phyloP scores from a whole-genome alignment of 352 stramenopile genomes.

The Phytopythium kandeliae region DNA sequence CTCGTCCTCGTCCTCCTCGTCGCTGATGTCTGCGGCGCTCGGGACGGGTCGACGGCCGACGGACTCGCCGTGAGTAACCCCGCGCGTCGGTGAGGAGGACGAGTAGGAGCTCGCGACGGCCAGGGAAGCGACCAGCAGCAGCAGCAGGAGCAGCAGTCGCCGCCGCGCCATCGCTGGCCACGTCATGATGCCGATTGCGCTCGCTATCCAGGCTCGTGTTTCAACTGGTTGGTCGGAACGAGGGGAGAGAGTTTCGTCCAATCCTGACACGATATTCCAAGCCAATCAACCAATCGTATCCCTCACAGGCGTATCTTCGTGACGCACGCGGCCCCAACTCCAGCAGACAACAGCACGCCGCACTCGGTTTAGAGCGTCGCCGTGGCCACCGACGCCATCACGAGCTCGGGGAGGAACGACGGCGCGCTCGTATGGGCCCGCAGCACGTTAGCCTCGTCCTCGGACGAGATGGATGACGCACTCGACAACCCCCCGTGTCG shows the following conservation, averaged over 20 bases:
- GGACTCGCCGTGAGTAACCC: neutral
- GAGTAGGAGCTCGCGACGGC: neutral
- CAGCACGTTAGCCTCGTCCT: neutral
- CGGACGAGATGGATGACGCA: slow-evolving; percentile 1
- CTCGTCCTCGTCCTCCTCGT: slow-evolving; percentile 39
- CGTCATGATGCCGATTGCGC: neutral
- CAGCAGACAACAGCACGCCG: neutral
- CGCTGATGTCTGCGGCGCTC: neutral
- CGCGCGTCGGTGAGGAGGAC: neutral
- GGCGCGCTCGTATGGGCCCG: neutral
- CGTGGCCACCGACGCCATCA: neutral
- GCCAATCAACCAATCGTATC: neutral
- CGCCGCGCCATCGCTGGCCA: neutral
- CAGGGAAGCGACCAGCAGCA: neutral
- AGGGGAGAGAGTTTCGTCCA: neutral
- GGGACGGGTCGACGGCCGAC: neutral
- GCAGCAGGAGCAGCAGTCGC: neutral
- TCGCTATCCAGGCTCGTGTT: neutral
- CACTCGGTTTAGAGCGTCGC: neutral
- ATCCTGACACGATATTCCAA: neutral
- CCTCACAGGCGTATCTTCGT: neutral
- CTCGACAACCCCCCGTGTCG: neutral
- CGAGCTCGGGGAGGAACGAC: neutral
- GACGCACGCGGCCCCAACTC: neutral
- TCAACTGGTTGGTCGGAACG: too few relatives aligned